phyloP scores from a whole-genome alignment of 495 filamentous ascomycete genomes.

The Ramalina peruviana region DNA sequence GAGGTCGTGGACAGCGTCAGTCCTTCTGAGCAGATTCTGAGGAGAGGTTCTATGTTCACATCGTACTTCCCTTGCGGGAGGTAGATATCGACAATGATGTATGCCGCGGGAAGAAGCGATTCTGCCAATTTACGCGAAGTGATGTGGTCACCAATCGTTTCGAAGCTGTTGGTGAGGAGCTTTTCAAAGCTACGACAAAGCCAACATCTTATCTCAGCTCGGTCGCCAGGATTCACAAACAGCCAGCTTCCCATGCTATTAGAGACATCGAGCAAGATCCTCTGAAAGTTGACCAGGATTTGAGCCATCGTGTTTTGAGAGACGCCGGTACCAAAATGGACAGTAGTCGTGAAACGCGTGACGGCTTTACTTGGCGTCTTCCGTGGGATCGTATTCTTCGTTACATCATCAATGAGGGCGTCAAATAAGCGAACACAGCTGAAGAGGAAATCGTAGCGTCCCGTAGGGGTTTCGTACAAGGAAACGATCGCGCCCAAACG shows the following conservation, averaged over 20 bases:
- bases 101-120: slow-evolving; percentile 52
- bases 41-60: slow-evolving; percentile 62
- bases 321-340: slow-evolving; percentile 52
- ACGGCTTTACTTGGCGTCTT: slow-evolving; percentile 40
- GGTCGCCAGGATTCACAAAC: slow-evolving; percentile 52
- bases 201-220: slow-evolving; percentile 41
- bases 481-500: slow-evolving; percentile 60
- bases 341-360: slow-evolving; percentile 35
- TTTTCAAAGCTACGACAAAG: slow-evolving; percentile 56
- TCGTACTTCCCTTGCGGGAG: slow-evolving; percentile 53
- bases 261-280: slow-evolving; percentile 63
- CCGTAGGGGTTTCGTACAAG: slow-evolving; percentile 57
- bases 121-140: slow-evolving; percentile 46
- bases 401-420: slow-evolving; percentile 59
- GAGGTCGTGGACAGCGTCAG: slow-evolving; percentile 49
- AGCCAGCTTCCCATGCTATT: slow-evolving; percentile 74
- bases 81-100: slow-evolving; percentile 63
- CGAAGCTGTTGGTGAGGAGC: slow-evolving; percentile 31
- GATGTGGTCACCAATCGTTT: slow-evolving; percentile 46
- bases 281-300: slow-evolving; percentile 55
- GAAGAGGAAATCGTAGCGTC: slow-evolving; percentile 63
- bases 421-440: slow-evolving; percentile 60
- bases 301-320: slow-evolving; percentile 64
- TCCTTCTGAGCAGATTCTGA: slow-evolving; percentile 54
- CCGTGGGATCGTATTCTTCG: slow-evolving; percentile 55